phyloP scores from a whole-genome alignment of 2,329 filamentous ascomycete genomes.

The Phyllosticta citribraziliensis region DNA sequence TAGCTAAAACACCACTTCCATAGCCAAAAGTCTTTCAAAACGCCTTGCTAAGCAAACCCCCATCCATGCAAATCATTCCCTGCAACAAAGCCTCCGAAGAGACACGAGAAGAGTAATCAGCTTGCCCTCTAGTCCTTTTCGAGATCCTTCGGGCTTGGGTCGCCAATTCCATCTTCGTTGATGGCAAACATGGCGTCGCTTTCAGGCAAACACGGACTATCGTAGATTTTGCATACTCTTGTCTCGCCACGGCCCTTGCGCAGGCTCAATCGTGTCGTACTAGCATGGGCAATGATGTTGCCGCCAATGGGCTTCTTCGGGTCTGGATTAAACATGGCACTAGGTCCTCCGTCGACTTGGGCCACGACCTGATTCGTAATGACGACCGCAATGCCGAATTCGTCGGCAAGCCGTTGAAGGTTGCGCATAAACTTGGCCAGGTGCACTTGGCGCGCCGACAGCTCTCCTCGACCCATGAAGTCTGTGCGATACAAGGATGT shows the following conservation, averaged over 20 bases:
- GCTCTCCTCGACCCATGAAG: constrained; percentile 90
- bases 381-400: constrained; percentile 94
- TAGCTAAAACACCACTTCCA: neutral
- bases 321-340: constrained; percentile 97
- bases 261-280: constrained; percentile 84
- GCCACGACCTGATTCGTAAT: constrained; percentile 99
- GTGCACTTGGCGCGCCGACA: constrained; percentile 86
- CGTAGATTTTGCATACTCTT: constrained; percentile 97
- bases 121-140: constrained; percentile 59
- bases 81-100: neutral
- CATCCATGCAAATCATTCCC: neutral
- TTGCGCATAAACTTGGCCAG: constrained; percentile 82
- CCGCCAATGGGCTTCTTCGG: constrained; percentile 98
- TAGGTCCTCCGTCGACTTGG: constrained; percentile 92
- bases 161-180: constrained; percentile 91
- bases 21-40: neutral
- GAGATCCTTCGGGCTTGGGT: constrained; percentile 88
- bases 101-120: neutral
- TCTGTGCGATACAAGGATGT: constrained; percentile 94
- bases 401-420: constrained; percentile 63
- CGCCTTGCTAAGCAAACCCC: constrained; percentile 5
- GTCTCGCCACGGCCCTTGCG: constrained; percentile 96
- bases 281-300: constrained; percentile 97
- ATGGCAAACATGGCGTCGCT: constrained; percentile 96
- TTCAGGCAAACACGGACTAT: constrained; percentile 92